Base-by-base conservation (phyloP, 2,329 filamentous ascomycete species). In the Amylocarpus encephaloides region DNA sequence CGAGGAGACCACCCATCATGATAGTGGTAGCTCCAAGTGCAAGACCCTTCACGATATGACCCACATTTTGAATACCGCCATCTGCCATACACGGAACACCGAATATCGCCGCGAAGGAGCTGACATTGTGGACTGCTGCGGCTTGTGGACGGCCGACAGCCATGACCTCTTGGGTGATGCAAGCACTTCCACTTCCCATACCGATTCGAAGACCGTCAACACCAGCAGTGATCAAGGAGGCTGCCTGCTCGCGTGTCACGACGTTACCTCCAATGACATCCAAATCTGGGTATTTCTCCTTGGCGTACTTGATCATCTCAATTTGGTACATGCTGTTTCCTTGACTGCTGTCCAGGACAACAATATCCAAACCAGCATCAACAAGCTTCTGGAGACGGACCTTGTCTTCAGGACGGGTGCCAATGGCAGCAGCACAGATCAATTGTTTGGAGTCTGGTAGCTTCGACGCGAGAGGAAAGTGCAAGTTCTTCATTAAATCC, bases 81-180 rank as follows among this genome's bases (percentile, higher is more conserved):
- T 98, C 93, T 53, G 93, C 93, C 67, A 98, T 97, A 73, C 92
- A 97, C 51, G 93, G 93, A 60, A 98, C 91, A 55, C 94, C 93
- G 65, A 98, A 98, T 60, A 83, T 85, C 51, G 86, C 86, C 46
- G 93, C 92, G 64, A 98, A 98, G 48, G 82, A 76, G 64, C 88
- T 85, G 63, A 98, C 93, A 61, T 85, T 88, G 76, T 87, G 90
- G 53, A 98, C 92, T 39, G 93, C 85, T 26, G 91, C 88, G 38
- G 94, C 93, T 73, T 98, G 93, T 51, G 93, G 93, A 64, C 93
- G 86, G 53, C 94, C 93, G 44, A 98, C 92, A 61, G 93, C 93
- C 93, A 98, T 98, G 67, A 98, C 94, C 74, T 98, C 93, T 73
- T 98, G 93, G 50, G 93, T 98, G 64, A 98, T 98, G 73, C 93